These are phyloP conservation scores for Gastrolobium bilobum DNA, from an alignment of 306 rosid genomes.

Conservation along the genomic window DNA sequence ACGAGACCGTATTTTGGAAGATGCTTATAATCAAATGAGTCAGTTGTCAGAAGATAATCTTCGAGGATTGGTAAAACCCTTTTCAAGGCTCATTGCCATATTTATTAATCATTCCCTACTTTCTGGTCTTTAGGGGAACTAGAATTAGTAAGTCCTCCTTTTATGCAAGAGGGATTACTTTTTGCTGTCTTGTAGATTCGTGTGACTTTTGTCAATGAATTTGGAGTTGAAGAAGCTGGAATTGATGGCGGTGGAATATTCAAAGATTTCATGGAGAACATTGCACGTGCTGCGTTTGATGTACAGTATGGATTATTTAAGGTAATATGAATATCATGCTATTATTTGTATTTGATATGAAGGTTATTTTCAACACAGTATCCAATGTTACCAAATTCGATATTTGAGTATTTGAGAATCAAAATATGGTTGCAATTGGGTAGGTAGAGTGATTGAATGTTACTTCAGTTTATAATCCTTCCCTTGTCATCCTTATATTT, in stretches of 20 bases:
- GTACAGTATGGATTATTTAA: slow-evolving; percentile 97
- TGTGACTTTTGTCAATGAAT: slow-evolving; percentile 92
- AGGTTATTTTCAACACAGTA: background rate
- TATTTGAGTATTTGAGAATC: slow-evolving; percentile 33
- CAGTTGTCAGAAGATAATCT: slow-evolving; percentile 94
- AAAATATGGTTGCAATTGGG: slow-evolving; percentile 4
- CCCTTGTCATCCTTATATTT: slow-evolving; percentile 29
- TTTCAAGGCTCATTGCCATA: slow-evolving; percentile 28
- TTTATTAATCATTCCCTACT: slow-evolving; percentile 36
- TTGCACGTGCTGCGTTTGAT: slow-evolving; percentile 98
- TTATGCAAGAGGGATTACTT: background rate
- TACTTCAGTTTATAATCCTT: slow-evolving; percentile 24
- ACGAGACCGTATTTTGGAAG: slow-evolving; percentile 92
- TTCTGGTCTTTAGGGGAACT: slow-evolving; percentile 19
- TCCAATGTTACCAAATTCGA: slow-evolving; percentile 27
- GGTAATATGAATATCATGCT: slow-evolving; percentile 59
- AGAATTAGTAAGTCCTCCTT: slow-evolving; percentile 29
- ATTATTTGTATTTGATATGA: slow-evolving; percentile 7
- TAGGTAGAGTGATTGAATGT: slow-evolving; percentile 10
- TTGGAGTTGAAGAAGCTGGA: slow-evolving; percentile 99
- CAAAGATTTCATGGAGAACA: slow-evolving; percentile 99
- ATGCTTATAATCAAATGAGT: slow-evolving; percentile 95
- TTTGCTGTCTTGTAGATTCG: slow-evolving; percentile 71
- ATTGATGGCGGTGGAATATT: slow-evolving; percentile 99
- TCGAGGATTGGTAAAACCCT: slow-evolving; percentile 76